Evolutionary conservation across 306 rosid genomes (phyloP).

Genomic region (Cicer chorassanicum): DNA sequence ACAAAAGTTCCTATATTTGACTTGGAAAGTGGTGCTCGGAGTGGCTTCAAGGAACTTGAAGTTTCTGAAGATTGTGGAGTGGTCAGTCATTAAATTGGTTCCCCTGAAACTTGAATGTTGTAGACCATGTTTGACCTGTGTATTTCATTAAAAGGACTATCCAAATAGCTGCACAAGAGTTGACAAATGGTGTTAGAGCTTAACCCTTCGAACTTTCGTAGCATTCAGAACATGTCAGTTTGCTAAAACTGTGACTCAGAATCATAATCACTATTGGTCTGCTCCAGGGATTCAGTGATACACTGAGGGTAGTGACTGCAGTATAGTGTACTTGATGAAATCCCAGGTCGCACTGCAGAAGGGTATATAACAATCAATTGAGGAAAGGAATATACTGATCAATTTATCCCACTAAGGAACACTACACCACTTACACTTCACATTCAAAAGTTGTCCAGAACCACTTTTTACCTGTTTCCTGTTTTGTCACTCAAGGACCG

Average conservation of each 20-base stretch:
- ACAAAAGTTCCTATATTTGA: slow-evolving; percentile 94
- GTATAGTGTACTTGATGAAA: slow-evolving; percentile 1
- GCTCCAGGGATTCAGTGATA: slow-evolving; percentile 20
- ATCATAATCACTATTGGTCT: slow-evolving; percentile 20
- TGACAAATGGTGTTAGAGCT: slow-evolving; percentile 24
- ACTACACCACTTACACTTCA: slow-evolving; percentile 16
- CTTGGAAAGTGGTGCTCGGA: slow-evolving; percentile 91
- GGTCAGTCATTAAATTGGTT: slow-evolving; percentile 64
- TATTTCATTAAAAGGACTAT: slow-evolving; percentile 11
- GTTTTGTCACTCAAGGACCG: slow-evolving; percentile 33
- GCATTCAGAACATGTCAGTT: slow-evolving; percentile 31
- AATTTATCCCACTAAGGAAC: slow-evolving; percentile 34
- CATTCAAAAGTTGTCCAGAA: slow-evolving; percentile 16
- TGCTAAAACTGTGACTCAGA: slow-evolving; percentile 14
- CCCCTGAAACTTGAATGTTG: slow-evolving; percentile 34
- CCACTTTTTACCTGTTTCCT: slow-evolving; percentile 34
- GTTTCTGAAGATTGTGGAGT: slow-evolving; percentile 99
- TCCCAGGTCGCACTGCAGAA: not conserved
- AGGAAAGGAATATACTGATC: slow-evolving; percentile 8
- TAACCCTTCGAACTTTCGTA: slow-evolving; percentile 30
- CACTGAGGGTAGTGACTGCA: not conserved
- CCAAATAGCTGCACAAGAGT: slow-evolving; percentile 34
- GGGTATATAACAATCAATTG: slow-evolving; percentile 1
- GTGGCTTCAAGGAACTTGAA: slow-evolving; percentile 92
- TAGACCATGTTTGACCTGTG: slow-evolving; percentile 18